Base-by-base conservation (phyloP, 805 yeast genomes). In the Danielozyma ontarioensis region DNA sequence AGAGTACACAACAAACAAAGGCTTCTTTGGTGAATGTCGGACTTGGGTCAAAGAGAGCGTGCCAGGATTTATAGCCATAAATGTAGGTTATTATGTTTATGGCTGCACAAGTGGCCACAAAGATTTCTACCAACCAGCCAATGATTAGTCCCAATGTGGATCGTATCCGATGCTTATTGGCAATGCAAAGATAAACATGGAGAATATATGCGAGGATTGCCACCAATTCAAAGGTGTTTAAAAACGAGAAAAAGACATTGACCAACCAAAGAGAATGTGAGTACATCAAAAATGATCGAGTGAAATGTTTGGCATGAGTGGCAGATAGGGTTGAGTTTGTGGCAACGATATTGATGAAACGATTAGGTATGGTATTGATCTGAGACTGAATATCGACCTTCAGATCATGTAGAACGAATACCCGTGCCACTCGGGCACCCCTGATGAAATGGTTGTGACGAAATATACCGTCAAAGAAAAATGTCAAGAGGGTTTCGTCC, bases 161-260 rank as follows among this genome's bases (percentile, higher is more conserved):
- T 18, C 64, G 42, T 10, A 65, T 48, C 30, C 55, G 57, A 34
- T 59, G 63, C 27, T 48, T 48, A 32, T 64, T 64, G 25, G 62
- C 49, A 11, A 63, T 42, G 11, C 62, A 44, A 17, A 62, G 36
- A 41, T 53, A 59, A 7, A 55, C 30, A 32, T 46, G 51, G 13
- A 50, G 29, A 17, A 49, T 11, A 14, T 50, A 51, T 5, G 35
- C 36, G 17, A 41, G 19, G 11, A 41, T 17, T 27, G 35, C 4
- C 26, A 17, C 34, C 35, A 27, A 4, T 26, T 28, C 31, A 15
- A 24, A 27, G 24, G 13, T 17, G 28, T 21, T 17, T 19, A 27
- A 13, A 5, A 17, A 14, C 5, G 29, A 13, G 12, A 29, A 21
- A 5, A 30, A 26, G 19, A 17, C 12, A n/a, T 26, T 30, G 31